A percentile compares a stretch with the other conserved stretches of the same genome.
Evolutionary conservation across 345 rosid species (phyloP).

Genomic region (Pugionium cornutum): DNA sequence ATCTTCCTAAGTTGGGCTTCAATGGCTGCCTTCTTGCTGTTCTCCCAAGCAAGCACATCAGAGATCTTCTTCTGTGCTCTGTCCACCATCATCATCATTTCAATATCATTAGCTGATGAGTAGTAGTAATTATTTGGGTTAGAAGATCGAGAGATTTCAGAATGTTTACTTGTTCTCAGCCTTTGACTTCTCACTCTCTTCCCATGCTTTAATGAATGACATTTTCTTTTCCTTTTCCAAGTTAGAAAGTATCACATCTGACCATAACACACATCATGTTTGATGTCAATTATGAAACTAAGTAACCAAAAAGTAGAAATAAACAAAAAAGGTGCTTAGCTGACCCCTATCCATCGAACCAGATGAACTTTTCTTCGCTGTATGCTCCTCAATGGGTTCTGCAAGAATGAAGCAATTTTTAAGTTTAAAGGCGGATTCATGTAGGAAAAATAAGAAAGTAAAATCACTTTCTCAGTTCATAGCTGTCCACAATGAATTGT

Average conservation of each 20-base stretch:
- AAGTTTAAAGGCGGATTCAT: no score
- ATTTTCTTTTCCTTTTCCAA: conserved; percentile 67
- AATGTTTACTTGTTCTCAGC: conserved; percentile 72
- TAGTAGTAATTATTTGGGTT: no score
- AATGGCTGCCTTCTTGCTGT: conserved; percentile 69
- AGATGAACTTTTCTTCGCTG: conserved; percentile 54
- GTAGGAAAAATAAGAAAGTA: conserved; percentile 20
- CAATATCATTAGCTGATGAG: conserved; percentile 15
- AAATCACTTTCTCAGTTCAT: conserved; percentile 20
- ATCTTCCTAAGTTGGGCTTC: conserved; percentile 75
- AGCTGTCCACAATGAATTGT: conserved; percentile 37
- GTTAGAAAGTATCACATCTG: conserved; percentile 82
- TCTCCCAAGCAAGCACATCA: conserved; percentile 77
- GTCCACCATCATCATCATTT: conserved; percentile 29
- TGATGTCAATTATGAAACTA: conserved; percentile 6
- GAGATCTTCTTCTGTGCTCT: conserved; percentile 86
- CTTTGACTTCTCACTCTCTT: conserved; percentile 78
- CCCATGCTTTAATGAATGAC: conserved; percentile 90
- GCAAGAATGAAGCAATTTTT: no score
- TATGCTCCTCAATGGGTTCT: conserved; percentile 61
- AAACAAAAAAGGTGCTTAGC: no score
- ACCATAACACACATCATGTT: conserved; percentile 1
- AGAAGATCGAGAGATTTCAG: no score
- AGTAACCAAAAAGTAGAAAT: no score
- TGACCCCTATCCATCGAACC: conserved; percentile 79